Base-by-base conservation (phyloP, 306 rosid genomes). In the Pterocarpus santalinus region DNA sequence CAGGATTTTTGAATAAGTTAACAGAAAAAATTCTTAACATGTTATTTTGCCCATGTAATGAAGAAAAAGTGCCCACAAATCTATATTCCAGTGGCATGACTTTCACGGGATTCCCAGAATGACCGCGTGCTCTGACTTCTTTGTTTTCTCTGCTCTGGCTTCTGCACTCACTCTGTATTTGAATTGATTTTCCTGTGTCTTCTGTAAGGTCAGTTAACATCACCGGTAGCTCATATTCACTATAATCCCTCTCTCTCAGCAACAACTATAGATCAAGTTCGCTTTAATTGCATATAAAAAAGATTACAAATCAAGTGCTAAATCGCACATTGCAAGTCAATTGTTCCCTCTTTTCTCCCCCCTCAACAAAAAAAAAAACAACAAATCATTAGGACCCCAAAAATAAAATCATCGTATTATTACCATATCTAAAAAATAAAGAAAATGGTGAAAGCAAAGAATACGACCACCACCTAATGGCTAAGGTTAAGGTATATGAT, bases 401-500 rank as follows among this genome's bases (percentile, higher is more conserved):
- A 65, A 78, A 83, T 10, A 10, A 65, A 83, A 65, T 72, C 44
- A 53, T 34, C 7, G 12, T 57, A 70, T 30, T 17, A 67, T 67
- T 57, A 51, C 41, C 44, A 69, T 16, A 61, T 69, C 4, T 44
- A 76, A 78, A 79, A n/a, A 52, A 64, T 16, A 32, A 35, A 75
- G 22, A 73, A 63, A 79, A 67, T 67, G 41, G 30, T 36, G 1
- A 58, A n/a, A 28, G 3, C 30, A 52, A 78, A 77, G 22, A 32
- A 28, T 53, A 38, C 0, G 2, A 70, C 14, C 8, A 58, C 38
- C 46, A 8, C 35, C 28, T 11, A 12, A 52, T 13, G 47, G 35
- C 65, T 33, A 63, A 14, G 61, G 8, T 81, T 83, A 94, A 46
- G 90, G 73, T 79, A 93, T 88, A 87, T 90, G 97, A 69, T 95